Conservation (phyloP, 352 stramenopile genomes). For the Pythium scleroteichum region DNA sequence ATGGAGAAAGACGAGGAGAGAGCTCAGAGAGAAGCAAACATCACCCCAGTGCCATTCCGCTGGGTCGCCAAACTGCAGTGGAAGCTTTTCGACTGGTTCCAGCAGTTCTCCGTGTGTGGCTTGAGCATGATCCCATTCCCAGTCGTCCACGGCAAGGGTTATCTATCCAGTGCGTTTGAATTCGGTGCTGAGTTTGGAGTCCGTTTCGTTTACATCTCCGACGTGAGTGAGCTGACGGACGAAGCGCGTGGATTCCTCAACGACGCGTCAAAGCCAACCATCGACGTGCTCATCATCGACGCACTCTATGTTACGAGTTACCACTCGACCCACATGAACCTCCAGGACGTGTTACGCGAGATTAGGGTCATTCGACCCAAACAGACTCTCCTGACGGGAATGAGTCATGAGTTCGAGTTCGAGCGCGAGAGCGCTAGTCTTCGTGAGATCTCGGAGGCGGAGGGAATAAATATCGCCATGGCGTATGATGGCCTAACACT, state of each 20-base stretch:
- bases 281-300: conserved; percentile 87
- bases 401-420: conserved; percentile 88
- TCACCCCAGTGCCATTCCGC: conserved; percentile 44
- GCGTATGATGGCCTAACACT: conserved; percentile 77
- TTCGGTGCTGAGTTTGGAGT: conserved; percentile 69
- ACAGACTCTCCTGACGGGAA: conserved; percentile 79
- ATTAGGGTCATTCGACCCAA: conserved; percentile 65
- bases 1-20: conserved; percentile 42
- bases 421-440: conserved; percentile 46
- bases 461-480: conserved; percentile 79
- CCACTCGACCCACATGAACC: conserved; percentile 87
- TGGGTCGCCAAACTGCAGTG: conserved; percentile 83
- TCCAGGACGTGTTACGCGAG: conserved; percentile 65
- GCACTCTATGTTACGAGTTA: conserved; percentile 72
- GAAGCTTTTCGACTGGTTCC: conserved; percentile 54
- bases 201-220: conserved; percentile 87
- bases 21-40: conserved; percentile 17
- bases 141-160: conserved; percentile 79
- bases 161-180: conserved; percentile 78
- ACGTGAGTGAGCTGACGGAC: conserved; percentile 77
- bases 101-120: conserved; percentile 48
- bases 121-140: conserved; percentile 68
- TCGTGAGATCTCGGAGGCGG: conserved; percentile 40
- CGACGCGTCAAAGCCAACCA: conserved; percentile 44
- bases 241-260: conserved; percentile 61